Evolutionary conservation across 805 yeast species (phyloP), one percentile per base, ranked within the genome.

Genomic region (Diddensiella santjacobensis): DNA sequence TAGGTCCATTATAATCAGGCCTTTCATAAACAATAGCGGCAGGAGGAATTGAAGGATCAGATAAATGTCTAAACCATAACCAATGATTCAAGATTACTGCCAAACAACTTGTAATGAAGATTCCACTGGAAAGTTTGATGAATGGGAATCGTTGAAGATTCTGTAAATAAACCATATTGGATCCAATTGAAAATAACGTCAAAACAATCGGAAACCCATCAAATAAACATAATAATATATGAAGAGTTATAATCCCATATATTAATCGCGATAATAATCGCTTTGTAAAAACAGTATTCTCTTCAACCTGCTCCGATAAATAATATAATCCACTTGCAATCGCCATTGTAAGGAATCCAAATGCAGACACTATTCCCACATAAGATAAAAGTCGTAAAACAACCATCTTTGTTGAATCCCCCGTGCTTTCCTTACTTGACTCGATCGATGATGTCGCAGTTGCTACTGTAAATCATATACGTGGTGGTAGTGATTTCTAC

Each of bases 291-390:
- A 86, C 93, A 0, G 95, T 78, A 64, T 93, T 91, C 60, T 90
- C 97, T 63, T 93, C 99, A 13, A 93, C 95, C 26, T 89, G 69
- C 63, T 93, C 99, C 5, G 96, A 86, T 33, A 91, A 72, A 59
- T 89, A 90, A 71, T 89, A 93, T 29, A 93, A 71, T 0, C 96
- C 98, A 1, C 96, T 86, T 0, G 98, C 97, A 51, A 85, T 82
- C 18, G 87, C 58, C 49, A 60, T 35, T 6, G 56, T 51, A 41
- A 55, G 42, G 48, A 79, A 75, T 1, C 78, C 58, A 56, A 84
- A 83, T 2, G 90, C 93, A 0, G 74, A 59, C 0, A 79, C 65
- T 1, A 78, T 70, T 13, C 93, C 93, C 2, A 74, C 62, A 47
- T 78, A 74, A 1, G 90, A 80, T 1, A 85, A 63, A 11, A 81